Conservation (phyloP, 805 yeast genomes). For the Metschnikowia peoriensis region DNA sequence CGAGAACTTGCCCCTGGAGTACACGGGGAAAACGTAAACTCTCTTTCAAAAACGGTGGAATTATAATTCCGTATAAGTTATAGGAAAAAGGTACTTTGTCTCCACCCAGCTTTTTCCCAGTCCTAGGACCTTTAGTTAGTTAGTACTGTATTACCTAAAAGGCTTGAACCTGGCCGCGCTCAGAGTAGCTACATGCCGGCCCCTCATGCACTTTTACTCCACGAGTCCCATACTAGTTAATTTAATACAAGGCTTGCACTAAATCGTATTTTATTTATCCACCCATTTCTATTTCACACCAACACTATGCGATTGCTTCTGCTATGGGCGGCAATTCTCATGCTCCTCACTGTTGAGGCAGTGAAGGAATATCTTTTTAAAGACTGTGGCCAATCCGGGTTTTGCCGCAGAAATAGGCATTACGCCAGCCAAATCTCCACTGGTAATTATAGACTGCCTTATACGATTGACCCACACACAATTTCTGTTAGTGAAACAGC, state of each 20-base stretch:
- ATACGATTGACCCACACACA: slow-evolving; percentile 24
- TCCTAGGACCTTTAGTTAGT: too few relatives aligned
- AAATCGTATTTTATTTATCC: background rate
- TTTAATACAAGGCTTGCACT: background rate
- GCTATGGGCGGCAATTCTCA: background rate
- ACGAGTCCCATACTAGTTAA: too few relatives aligned
- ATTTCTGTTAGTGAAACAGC: slow-evolving; percentile 22
- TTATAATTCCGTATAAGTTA: too few relatives aligned
- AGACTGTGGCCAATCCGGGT: slow-evolving; percentile 76
- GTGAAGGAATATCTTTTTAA: slow-evolving; percentile 72
- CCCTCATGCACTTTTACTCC: background rate
- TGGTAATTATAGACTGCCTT: slow-evolving; percentile 15
- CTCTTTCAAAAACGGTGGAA: too few relatives aligned
- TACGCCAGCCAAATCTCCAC: slow-evolving; percentile 44
- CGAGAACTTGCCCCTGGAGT: too few relatives aligned
- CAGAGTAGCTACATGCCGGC: background rate
- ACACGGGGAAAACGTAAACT: too few relatives aligned
- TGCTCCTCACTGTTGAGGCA: slow-evolving; percentile 16
- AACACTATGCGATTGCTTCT: background rate
- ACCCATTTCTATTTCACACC: background rate
- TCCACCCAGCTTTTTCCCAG: too few relatives aligned
- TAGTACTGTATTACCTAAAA: background rate
- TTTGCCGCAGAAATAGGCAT: slow-evolving; percentile 76
- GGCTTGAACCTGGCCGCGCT: background rate
- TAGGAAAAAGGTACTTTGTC: too few relatives aligned